Conservation (phyloP, 192 early-diverging fungal species). For the Diversispora epigaea region DNA sequence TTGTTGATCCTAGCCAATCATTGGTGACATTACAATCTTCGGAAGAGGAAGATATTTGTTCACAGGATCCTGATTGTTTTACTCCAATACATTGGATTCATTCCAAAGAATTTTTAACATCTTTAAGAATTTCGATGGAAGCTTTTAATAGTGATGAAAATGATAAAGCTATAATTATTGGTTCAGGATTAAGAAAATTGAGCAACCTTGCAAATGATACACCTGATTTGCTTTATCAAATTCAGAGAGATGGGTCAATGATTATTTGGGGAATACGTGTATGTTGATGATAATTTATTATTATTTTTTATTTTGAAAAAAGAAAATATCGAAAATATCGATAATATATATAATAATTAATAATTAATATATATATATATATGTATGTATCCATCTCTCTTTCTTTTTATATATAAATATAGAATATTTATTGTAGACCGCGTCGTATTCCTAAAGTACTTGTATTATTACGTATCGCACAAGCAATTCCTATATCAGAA, state of each 20-base stretch:
- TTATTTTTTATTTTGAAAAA: not conserved
- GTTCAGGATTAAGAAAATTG: constrained; percentile 49
- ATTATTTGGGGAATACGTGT: constrained; percentile 81
- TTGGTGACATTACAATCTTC: constrained; percentile 41
- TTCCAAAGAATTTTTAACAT: constrained; percentile 50
- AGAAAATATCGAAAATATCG: not conserved
- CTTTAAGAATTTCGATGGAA: constrained; percentile 38
- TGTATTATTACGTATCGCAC: constrained; percentile 61
- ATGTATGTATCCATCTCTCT: too few species aligned
- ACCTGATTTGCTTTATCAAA: constrained; percentile 74
- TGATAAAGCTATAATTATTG: constrained; percentile 36
- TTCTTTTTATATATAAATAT: constrained; percentile 3
- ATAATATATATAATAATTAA: not conserved
- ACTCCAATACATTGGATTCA: constrained; percentile 62
- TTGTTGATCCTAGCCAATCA: constrained; percentile 67
- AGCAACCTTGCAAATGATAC: constrained; percentile 66
- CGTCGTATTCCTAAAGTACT: constrained; percentile 64
- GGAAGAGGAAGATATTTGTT: constrained; percentile 3
- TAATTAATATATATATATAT: too few species aligned
- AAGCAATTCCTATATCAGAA: constrained; percentile 55
- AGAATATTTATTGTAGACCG: constrained; percentile 65
- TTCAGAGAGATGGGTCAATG: constrained; percentile 68
- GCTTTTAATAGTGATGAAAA: constrained; percentile 37
- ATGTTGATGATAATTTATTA: not conserved
- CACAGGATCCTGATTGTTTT: constrained; percentile 36